phyloP scores from a whole-genome alignment of 345 rosid species.

The Eucalyptus pauciflora region DNA sequence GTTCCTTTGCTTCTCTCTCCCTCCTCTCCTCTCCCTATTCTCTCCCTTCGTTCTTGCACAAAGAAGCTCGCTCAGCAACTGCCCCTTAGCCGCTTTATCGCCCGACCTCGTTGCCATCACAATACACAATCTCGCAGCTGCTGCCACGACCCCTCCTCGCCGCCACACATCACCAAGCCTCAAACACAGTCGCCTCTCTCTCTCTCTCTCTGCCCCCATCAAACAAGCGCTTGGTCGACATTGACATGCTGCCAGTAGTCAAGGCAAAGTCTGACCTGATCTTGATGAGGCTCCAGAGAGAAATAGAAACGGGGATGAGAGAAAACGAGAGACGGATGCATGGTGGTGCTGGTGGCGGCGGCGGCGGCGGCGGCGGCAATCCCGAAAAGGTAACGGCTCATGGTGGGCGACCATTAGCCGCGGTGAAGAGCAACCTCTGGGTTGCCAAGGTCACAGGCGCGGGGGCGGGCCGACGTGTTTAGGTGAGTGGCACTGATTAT shows the following conservation, averaged over 20 bases:
- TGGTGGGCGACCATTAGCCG: not conserved
- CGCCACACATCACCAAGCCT: not conserved
- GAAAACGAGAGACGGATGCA: not conserved
- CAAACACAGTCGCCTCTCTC: not conserved
- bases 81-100: not conserved
- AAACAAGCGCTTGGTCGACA: not conserved
- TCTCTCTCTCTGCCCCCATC: not conserved
- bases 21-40: not conserved
- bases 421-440: not conserved
- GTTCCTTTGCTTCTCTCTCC: not conserved
- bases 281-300: not conserved
- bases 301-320: no score
- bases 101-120: not conserved
- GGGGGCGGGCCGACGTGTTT: not conserved
- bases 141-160: not conserved
- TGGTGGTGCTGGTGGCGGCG: rapidly evolving
- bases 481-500: not conserved
- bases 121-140: not conserved
- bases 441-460: not conserved
- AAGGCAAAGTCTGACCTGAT: not conserved
- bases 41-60: not conserved
- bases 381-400: not conserved
- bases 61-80: not conserved
- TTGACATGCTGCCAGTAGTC: not conserved
- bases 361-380: rapidly evolving